These are phyloP conservation scores for Corynespora cassiicola DNA, from an alignment of 2,329 filamentous ascomycete species.

Conservation along the genomic window DNA sequence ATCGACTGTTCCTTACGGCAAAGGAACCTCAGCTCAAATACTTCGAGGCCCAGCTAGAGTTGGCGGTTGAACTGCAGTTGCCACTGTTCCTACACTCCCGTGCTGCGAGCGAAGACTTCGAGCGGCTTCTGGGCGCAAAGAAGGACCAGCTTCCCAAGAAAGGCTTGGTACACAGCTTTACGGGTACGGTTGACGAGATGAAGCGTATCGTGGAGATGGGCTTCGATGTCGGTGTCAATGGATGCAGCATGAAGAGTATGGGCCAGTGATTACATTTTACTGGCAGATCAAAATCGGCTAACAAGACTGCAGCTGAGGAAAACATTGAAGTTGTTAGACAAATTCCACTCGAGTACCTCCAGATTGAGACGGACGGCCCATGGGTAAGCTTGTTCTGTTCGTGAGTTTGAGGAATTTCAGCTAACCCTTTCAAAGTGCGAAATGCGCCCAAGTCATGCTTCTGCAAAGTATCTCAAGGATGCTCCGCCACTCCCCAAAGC, in stretches of 20 bases:
- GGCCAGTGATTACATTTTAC: neutral
- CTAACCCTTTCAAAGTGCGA: constrained; percentile 68
- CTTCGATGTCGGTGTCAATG: constrained; percentile 93
- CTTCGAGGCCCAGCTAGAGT: constrained; percentile 81
- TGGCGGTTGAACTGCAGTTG: constrained; percentile 78
- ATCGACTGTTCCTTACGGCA: constrained; percentile 82
- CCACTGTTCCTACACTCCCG: constrained; percentile 93
- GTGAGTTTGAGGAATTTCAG: too few species aligned
- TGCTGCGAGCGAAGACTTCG: constrained; percentile 85
- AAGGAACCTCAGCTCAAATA: constrained; percentile 82
- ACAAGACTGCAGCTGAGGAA: constrained; percentile 53
- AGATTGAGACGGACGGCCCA: constrained; percentile 96
- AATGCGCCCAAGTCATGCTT: constrained; percentile 86
- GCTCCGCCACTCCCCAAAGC: constrained; percentile 77
- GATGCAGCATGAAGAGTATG: constrained; percentile 87
- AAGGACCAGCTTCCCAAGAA: constrained; percentile 73
- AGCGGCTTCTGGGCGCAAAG: constrained; percentile 68
- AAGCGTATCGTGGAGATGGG: constrained; percentile 77
- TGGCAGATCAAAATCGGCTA: constrained; percentile 3
- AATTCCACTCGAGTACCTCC: constrained; percentile 79
- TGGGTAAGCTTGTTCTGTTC: constrained; percentile 63
- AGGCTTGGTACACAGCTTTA: constrained; percentile 94
- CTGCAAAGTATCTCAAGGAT: constrained; percentile 74
- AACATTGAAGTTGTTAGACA: constrained; percentile 85
- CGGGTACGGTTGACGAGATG: constrained; percentile 87